These are phyloP conservation scores for Hanseniaspora gamundiae DNA, from an alignment of 1,139 yeast species.

Conservation along the genomic window DNA sequence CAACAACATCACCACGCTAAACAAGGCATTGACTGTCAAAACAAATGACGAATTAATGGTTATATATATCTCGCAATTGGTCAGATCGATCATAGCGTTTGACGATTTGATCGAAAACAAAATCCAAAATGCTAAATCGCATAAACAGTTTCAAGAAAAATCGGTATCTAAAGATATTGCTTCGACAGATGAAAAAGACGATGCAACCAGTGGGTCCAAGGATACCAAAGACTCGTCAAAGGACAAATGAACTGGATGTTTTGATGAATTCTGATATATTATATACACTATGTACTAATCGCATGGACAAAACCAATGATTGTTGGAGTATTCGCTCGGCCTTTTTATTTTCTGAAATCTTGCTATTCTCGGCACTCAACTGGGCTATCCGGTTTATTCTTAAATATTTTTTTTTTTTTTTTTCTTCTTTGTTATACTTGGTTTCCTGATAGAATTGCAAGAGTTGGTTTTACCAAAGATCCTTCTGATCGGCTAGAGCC, in stretches of 20 bases:
- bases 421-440: too few relatives aligned
- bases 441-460: too few relatives aligned
- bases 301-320: too few relatives aligned
- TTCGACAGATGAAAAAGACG: slow-evolving; percentile 10
- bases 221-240: slow-evolving; percentile 15
- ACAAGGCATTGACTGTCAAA: slow-evolving; percentile 75
- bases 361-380: too few relatives aligned
- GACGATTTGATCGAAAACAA: slow-evolving; percentile 95
- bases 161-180: not conserved
- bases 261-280: not conserved
- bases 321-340: too few relatives aligned
- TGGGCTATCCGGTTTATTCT: too few relatives aligned
- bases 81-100: slow-evolving; percentile 90
- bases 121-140: slow-evolving; percentile 63
- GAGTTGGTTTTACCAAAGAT: too few relatives aligned
- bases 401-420: too few relatives aligned
- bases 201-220: slow-evolving; percentile 12
- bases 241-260: slow-evolving; percentile 3
- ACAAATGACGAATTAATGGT: slow-evolving; percentile 95
- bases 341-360: too few relatives aligned
- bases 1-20: slow-evolving; percentile 17
- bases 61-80: slow-evolving; percentile 78
- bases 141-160: slow-evolving; percentile 17
- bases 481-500: too few relatives aligned
- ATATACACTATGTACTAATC: too few relatives aligned